Evolutionary conservation across 768 basidiomycete genomes (phyloP).

Genomic region (Gelatoporia subvermispora): DNA sequence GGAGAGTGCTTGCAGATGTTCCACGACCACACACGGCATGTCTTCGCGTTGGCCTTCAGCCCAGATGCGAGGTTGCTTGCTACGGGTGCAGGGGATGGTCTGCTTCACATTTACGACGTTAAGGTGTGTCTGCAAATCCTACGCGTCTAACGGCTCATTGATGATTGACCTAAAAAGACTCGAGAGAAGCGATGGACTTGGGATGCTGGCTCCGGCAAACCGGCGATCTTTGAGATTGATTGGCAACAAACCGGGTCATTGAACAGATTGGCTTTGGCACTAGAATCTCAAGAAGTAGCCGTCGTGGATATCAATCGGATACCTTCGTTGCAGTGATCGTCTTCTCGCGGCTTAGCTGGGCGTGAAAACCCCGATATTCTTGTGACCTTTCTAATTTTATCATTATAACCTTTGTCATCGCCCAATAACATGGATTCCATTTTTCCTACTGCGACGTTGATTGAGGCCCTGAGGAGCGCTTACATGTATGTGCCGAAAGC

Average conservation of each 20-base stretch:
- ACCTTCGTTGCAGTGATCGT: constrained; percentile 23
- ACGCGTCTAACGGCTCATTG: neutral
- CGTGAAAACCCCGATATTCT: neutral
- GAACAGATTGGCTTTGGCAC: constrained; percentile 63
- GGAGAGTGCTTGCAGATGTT: constrained; percentile 74
- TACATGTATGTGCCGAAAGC: too few species aligned
- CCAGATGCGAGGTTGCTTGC: constrained; percentile 69
- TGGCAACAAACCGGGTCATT: constrained; percentile 56
- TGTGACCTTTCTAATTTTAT: too few species aligned
- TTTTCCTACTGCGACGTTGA: too few species aligned
- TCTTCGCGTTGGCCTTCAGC: constrained; percentile 74
- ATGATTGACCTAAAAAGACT: constrained; percentile 20
- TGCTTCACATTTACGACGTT: constrained; percentile 66
- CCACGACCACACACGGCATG: constrained; percentile 61
- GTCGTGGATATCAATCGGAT: constrained; percentile 58
- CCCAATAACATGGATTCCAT: too few species aligned
- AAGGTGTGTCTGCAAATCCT: constrained; percentile 38
- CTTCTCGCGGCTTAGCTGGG: too few species aligned
- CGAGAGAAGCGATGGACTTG: constrained; percentile 56
- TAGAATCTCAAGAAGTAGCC: constrained; percentile 65
- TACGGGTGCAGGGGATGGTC: constrained; percentile 77
- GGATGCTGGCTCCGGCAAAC: constrained; percentile 52
- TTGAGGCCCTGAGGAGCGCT: too few species aligned
- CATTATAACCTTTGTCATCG: too few species aligned
- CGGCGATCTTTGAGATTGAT: constrained; percentile 71